These are phyloP conservation scores for Nepenthes alata DNA, from an alignment of 179 eudicot species.

Conservation along the genomic window DNA sequence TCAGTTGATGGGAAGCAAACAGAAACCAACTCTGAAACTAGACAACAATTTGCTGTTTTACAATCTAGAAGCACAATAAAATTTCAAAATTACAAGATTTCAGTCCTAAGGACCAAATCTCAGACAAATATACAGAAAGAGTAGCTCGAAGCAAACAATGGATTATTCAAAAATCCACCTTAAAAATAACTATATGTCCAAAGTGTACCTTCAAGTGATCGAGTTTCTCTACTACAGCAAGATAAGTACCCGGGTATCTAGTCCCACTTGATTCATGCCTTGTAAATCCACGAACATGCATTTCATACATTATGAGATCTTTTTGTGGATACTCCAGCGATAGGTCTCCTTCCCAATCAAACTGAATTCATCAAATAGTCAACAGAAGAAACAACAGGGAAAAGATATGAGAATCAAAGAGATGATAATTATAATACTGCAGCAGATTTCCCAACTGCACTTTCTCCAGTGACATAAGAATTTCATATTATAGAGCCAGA, in stretches of 20 bases:
- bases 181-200: neutral
- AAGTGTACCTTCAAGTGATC: conserved; percentile 77
- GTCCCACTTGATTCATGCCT: conserved; percentile 66
- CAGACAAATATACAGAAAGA: neutral
- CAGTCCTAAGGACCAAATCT: neutral
- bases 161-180: neutral
- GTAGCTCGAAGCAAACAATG: neutral
- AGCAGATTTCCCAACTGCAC: neutral
- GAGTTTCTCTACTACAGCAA: conserved; percentile 77
- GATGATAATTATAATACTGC: neutral
- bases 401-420: neutral
- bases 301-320: conserved; percentile 79
- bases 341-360: conserved; percentile 98
- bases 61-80: too few species aligned
- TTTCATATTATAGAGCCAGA: too few species aligned
- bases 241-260: conserved; percentile 70
- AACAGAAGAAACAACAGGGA: neutral
- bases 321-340: conserved; percentile 63
- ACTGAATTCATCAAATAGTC: conserved; percentile 30
- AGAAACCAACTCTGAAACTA: too few species aligned
- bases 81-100: too few species aligned
- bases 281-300: conserved; percentile 97
- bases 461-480: too few species aligned
- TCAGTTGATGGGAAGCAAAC: too few species aligned
- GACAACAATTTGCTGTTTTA: too few species aligned